Base-by-base conservation (phyloP, 2,329 filamentous ascomycete species). In the Colletotrichum filicis region DNA sequence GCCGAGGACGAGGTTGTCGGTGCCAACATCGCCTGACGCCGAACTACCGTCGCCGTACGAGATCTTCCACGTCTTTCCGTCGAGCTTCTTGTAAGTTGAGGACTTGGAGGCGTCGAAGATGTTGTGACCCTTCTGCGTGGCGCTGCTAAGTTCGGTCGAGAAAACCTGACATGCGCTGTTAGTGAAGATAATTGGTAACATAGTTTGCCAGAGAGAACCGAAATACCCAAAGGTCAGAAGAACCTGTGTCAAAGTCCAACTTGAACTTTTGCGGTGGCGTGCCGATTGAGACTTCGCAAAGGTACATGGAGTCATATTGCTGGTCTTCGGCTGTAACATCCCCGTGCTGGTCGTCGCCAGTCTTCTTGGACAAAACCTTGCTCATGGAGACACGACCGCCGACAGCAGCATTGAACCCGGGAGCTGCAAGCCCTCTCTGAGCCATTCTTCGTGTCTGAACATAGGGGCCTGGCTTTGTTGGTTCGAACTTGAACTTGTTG, bases 221-320 rank as follows among this genome's bases (percentile, higher is more conserved):
- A 90, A 82, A 92, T 37, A 93, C 89, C 92, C 92, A 95, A 84
- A 94, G 86, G 81, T 94, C 93, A 14, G 92, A 89, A 2, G 92
- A 94, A 67, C 93, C 93, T 19, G 92, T 93, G 81, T 95, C 93
- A 78, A 95, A 93, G 79, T 94, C 90, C 79, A 95, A 83, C 78
- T 91, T 89, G 70, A 95, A 78, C 4, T 86, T 88, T 82, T 94
- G 92, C 4, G 82, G 79, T 2, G 85, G 85, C 3, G 83, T 84
- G 6, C 85, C 85, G 19, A 86, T 83, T 22, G 81, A 76, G 7
- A 86, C 81, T 5, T 82, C 81, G 2, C 80, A 80, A 62, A 85
- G 72, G 74, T 82, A 85, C 76, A 84, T 82, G 24, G 75, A 65
- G n/a, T 85, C 83, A 66, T 93, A 92, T 81, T 94, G 90, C 66